phyloP scores from a whole-genome alignment of 768 basidiomycete species.

The Pisolithus albus region DNA sequence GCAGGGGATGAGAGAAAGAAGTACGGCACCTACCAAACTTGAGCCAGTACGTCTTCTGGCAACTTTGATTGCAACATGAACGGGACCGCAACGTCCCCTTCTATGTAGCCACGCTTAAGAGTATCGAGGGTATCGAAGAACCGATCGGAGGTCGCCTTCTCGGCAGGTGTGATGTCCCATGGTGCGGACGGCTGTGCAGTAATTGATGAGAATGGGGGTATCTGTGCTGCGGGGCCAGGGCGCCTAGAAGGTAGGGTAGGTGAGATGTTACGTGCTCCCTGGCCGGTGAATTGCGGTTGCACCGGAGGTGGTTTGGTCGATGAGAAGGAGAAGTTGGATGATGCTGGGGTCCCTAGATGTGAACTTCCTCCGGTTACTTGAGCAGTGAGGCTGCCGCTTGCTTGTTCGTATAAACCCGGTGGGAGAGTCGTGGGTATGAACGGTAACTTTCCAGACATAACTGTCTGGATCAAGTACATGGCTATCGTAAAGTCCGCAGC shows the following conservation, averaged over 20 bases:
- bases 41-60: slow-evolving; percentile 76
- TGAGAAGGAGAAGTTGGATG: slow-evolving; percentile 37
- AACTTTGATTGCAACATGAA: slow-evolving; percentile 92
- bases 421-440: slow-evolving; percentile 71
- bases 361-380: slow-evolving; percentile 58
- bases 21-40: slow-evolving; percentile 65
- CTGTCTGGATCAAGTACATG: slow-evolving; percentile 93
- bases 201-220: slow-evolving; percentile 25
- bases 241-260: slow-evolving; percentile 20
- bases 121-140: slow-evolving; percentile 82
- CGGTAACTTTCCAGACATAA: slow-evolving; percentile 73
- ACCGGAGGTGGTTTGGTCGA: slow-evolving; percentile 55
- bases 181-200: slow-evolving; percentile 23
- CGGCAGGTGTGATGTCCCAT: slow-evolving; percentile 82
- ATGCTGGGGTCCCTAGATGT: slow-evolving; percentile 55
- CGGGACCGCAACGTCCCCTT: slow-evolving; percentile 90
- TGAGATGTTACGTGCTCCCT: slow-evolving; percentile 19
- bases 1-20: background rate
- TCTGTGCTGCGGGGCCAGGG: slow-evolving; percentile 11
- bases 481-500: slow-evolving; percentile 88
- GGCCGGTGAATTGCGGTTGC: slow-evolving; percentile 45
- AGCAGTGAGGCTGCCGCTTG: slow-evolving; percentile 39
- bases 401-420: slow-evolving; percentile 81
- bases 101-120: slow-evolving; percentile 69
- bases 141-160: slow-evolving; percentile 71